phyloP scores from a whole-genome alignment of 129 eudicot species.

The Pseudognaphalium luteoalbum region DNA sequence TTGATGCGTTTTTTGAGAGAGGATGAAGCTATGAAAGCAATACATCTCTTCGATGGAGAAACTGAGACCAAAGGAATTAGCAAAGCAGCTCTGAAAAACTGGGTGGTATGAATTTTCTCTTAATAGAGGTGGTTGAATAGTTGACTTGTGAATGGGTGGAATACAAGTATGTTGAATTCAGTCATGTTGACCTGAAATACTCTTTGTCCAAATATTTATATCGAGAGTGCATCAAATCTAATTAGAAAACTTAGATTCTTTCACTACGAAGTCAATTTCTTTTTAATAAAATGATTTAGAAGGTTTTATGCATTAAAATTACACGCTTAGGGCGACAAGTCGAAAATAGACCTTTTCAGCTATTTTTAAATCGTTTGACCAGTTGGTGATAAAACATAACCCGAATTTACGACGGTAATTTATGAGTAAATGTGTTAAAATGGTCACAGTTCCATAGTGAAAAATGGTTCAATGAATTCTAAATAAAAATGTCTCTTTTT shows the following conservation, averaged over 20 bases:
- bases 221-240: background rate
- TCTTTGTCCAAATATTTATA: background rate
- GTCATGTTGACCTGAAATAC: conserved; percentile 5
- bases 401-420: background rate
- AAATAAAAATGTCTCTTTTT: background rate
- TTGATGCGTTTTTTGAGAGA: conserved; percentile 73
- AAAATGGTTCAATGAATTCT: background rate
- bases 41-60: conserved; percentile 53
- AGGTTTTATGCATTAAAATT: background rate
- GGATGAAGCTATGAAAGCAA: conserved; percentile 62
- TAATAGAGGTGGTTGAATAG: background rate
- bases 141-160: background rate
- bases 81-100: conserved; percentile 74
- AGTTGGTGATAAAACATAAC: background rate
- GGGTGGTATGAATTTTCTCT: conserved; percentile 63
- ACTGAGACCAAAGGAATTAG: conserved; percentile 68
- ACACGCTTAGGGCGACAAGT: background rate
- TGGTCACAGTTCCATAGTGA: background rate
- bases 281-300: background rate
- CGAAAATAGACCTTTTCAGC: background rate
- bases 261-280: background rate
- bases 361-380: background rate
- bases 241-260: background rate
- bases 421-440: background rate
- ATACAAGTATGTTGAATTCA: background rate